Base-by-base conservation (phyloP, 129 eudicot species). In the Pittosporum tobira region DNA sequence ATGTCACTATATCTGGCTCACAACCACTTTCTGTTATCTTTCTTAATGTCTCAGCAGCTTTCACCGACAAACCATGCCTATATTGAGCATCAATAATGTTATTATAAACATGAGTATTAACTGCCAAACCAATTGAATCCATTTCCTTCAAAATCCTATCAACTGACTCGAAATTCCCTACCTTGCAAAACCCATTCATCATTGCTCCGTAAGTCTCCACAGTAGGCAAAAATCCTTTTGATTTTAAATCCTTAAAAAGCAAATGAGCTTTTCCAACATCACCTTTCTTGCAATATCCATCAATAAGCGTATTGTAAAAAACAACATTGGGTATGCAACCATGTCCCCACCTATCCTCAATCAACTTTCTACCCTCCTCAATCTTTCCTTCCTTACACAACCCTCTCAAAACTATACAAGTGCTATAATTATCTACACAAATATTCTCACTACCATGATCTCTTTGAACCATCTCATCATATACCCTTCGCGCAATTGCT, bases 261-360 rank as follows among this genome's bases (percentile, higher is more conserved):
- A 51, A 21, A 67, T 64, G 54, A 5, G 85, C 99, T 30, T 51
- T 75, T 29, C 50, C 66, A 38, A 87, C 76, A 63, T 83, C 84
- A 60, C 96, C 94, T 59, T 59, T 83, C 78, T 68, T 87, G 68
- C 94, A 83, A 63, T 80, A 86, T 19, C 99, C 99, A 76, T 83
- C 80, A 61, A 91, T 79, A 25, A 91, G 87, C 2, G 61, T 81
- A 70, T 91, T 91, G 42, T 87, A 91, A 57, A 91, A 87, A 57
- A 91, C 85, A 28, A 87, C 55, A 66, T 87, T 76, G 20, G 99
- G 99, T 28, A 87, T 60, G 42, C 96, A 83, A 58, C 76, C 82
- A 52, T 58, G 59, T 6, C 94, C 96, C 99, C 99, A 91, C 64
- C 84, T 83, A 46, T 71, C 79, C 76, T 75, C 85, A 72, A 87